phyloP scores from a whole-genome alignment of 805 yeast genomes.

The Candida orba region DNA sequence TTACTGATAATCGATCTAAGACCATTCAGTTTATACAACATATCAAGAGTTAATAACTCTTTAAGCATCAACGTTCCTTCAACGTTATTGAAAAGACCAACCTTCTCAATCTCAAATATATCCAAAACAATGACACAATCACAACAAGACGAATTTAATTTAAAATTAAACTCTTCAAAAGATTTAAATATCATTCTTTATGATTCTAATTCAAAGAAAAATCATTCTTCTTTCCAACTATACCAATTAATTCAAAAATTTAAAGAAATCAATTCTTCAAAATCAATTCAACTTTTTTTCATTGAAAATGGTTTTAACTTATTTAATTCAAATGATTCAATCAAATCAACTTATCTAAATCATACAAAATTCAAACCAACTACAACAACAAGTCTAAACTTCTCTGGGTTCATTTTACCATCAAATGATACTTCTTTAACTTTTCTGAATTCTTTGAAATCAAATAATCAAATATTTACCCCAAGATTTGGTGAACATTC shows the following conservation, averaged over 20 bases:
- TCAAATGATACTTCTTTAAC: slow-evolving; percentile 18
- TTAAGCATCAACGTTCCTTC: slow-evolving; percentile 83
- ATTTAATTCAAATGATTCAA: slow-evolving; percentile 1
- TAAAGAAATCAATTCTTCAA: slow-evolving; percentile 10
- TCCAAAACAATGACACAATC: slow-evolving; percentile 22
- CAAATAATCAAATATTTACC: slow-evolving; percentile 5
- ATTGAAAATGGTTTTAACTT: slow-evolving; percentile 19
- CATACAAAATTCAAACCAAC: slow-evolving; percentile 7
- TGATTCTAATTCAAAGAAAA: slow-evolving; percentile 16
- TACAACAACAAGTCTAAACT: slow-evolving; percentile 1
- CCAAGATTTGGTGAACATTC: slow-evolving; percentile 8
- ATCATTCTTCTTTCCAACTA: slow-evolving; percentile 21
- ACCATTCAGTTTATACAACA: slow-evolving; percentile 69
- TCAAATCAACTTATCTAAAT: not conserved
- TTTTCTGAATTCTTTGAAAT: not conserved
- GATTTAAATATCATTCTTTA: slow-evolving; percentile 18
- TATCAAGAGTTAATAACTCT: slow-evolving; percentile 51
- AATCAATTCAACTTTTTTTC: slow-evolving; percentile 12
- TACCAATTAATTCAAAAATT: slow-evolving; percentile 23
- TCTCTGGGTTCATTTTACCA: slow-evolving; percentile 19
- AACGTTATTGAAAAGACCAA: slow-evolving; percentile 62
- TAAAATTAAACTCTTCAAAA: slow-evolving; percentile 7
- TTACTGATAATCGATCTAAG: slow-evolving; percentile 42
- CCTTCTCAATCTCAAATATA: slow-evolving; percentile 21
- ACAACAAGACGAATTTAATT: slow-evolving; percentile 13